phyloP scores from a whole-genome alignment of 1,139 yeast species.

The Kurtzmaniella quercitrusa region DNA sequence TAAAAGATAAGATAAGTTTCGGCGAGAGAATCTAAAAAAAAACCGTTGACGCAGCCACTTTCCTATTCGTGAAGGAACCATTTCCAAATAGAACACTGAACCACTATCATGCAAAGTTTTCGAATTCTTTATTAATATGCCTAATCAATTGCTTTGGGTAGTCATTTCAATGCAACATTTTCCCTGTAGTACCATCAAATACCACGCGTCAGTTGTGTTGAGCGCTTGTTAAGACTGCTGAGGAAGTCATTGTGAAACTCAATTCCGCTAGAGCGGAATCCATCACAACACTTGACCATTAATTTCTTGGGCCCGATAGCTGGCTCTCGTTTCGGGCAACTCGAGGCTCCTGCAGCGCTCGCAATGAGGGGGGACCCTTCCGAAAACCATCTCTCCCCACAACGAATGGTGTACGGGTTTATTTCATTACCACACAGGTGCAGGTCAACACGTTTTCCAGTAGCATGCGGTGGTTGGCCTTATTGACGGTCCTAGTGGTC shows the following conservation, averaged over 20 bases:
- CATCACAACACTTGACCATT: too few species aligned
- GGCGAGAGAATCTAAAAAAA: background rate
- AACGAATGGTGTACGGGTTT: background rate
- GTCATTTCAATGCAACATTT: too few species aligned
- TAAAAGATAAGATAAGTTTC: background rate
- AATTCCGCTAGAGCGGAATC: too few species aligned
- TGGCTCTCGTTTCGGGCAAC: too few species aligned
- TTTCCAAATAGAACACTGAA: too few species aligned
- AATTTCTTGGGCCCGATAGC: too few species aligned
- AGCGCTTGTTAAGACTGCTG: too few species aligned
- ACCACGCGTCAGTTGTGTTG: too few species aligned
- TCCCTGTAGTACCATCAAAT: too few species aligned
- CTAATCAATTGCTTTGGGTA: too few species aligned
- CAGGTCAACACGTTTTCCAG: conserved; percentile 1
- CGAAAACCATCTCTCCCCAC: background rate
- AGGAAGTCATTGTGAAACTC: too few species aligned
- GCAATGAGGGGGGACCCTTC: background rate
- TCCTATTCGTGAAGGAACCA: background rate
- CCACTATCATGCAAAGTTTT: background rate
- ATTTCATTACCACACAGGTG: background rate
- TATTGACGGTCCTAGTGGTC: conserved; percentile 6
- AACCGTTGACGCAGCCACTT: background rate
- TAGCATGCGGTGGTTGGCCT: conserved; percentile 7
- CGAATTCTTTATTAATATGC: too few species aligned
- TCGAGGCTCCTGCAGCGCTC: background rate